phyloP scores from a whole-genome alignment of 2,329 filamentous ascomycete genomes.

The Paecilomyces niveus region DNA sequence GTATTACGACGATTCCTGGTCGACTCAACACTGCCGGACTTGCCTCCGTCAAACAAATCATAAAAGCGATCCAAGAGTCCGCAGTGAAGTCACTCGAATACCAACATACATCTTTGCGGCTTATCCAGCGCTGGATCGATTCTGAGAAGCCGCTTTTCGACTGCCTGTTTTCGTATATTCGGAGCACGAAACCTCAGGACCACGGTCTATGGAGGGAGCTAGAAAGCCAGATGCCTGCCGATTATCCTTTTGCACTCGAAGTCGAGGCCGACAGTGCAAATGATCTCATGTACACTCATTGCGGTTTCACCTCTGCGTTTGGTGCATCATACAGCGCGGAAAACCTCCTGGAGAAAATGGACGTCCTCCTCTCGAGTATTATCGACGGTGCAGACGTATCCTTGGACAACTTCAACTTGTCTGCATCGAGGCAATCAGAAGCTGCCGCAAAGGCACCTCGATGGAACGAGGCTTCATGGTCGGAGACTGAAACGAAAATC shows the following conservation, averaged over 20 bases:
- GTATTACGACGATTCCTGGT: slow-evolving; percentile 30
- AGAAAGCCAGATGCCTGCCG: slow-evolving; percentile 26
- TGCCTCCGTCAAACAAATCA: slow-evolving; percentile 14
- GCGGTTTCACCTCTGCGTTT: slow-evolving; percentile 19
- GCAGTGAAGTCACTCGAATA: slow-evolving; percentile 23
- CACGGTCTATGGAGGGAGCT: slow-evolving; percentile 21
- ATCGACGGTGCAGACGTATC: slow-evolving; percentile 15
- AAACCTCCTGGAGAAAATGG: slow-evolving; percentile 25
- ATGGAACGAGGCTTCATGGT: slow-evolving; percentile 17
- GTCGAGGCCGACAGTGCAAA: slow-evolving; percentile 18
- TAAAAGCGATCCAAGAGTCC: slow-evolving; percentile 15
- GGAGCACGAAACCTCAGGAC: slow-evolving; percentile 5
- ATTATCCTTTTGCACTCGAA: slow-evolving; percentile 30
- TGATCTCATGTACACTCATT: slow-evolving; percentile 17
- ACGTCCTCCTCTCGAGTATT: slow-evolving; percentile 21
- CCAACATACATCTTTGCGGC: slow-evolving; percentile 28
- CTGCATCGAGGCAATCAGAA: not conserved
- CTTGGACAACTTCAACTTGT: slow-evolving; percentile 17
- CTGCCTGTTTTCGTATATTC: slow-evolving; percentile 27
- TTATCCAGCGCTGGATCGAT: slow-evolving; percentile 29
- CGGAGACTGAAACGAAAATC: slow-evolving; percentile 15
- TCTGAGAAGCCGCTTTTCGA: slow-evolving; percentile 27
- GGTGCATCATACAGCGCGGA: slow-evolving; percentile 13
- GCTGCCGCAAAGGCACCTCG: not conserved
- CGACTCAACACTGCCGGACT: slow-evolving; percentile 19